A percentile compares a stretch with the other conserved stretches of the same genome.
Conservation (phyloP, 2,329 filamentous ascomycete genomes). For the Dactylonectria macrodidyma region DNA sequence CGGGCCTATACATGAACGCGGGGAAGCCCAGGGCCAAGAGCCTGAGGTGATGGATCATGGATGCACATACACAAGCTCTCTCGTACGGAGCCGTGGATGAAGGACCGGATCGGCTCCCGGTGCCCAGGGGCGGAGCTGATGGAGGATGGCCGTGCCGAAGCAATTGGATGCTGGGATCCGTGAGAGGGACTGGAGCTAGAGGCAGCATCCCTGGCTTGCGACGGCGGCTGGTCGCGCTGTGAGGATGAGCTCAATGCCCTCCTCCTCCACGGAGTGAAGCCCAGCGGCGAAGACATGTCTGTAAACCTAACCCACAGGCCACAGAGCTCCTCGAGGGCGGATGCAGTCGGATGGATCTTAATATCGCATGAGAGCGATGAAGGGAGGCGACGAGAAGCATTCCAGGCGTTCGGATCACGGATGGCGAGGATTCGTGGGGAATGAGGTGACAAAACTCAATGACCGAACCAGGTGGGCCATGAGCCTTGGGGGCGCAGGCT, state of each 20-base stretch:
- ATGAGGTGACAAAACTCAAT: constrained; percentile 47
- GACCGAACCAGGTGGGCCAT: constrained; percentile 44
- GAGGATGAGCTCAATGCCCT: constrained; percentile 57
- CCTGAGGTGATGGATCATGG: too few relatives aligned
- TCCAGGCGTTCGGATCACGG: constrained; percentile 37
- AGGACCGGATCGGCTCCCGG: constrained; percentile 71
- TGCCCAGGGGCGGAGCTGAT: constrained; percentile 56
- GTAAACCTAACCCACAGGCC: constrained; percentile 28
- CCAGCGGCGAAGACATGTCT: constrained; percentile 63
- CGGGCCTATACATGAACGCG: background rate
- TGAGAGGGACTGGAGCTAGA: constrained; percentile 46
- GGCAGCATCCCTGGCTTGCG: constrained; percentile 45
- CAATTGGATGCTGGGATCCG: constrained; percentile 34
- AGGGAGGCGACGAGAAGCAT: constrained; percentile 32
- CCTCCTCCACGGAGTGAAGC: constrained; percentile 65
- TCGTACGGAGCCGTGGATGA: constrained; percentile 61
- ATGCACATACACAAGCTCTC: constrained; percentile 58
- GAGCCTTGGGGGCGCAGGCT: background rate
- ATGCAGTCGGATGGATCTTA: constrained; percentile 30
- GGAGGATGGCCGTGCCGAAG: constrained; percentile 57
- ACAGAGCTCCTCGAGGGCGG: constrained; percentile 26
- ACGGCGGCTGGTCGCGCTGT: constrained; percentile 45
- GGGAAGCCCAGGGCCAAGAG: too few relatives aligned
- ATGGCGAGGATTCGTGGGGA: constrained; percentile 41
- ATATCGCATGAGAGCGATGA: constrained; percentile 39